phyloP scores from a whole-genome alignment of 352 stramenopile species.

The Phytophthora constricta region DNA sequence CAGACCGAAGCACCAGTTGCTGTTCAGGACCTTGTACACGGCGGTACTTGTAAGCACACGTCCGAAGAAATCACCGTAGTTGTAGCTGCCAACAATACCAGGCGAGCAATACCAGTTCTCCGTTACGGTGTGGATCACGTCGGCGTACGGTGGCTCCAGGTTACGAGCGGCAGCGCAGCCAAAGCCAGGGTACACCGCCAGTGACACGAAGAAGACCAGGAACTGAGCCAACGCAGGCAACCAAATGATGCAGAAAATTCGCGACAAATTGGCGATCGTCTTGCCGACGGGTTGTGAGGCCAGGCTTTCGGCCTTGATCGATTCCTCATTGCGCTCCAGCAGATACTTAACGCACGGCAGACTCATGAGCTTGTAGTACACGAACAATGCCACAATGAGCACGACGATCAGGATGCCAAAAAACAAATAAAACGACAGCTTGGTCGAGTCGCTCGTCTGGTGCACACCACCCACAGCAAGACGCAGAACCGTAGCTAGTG shows the following conservation, averaged over 20 bases:
- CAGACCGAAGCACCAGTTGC: slow-evolving; percentile 46
- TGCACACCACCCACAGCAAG: slow-evolving; percentile 51
- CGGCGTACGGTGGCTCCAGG: slow-evolving; percentile 33
- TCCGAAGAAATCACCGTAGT: slow-evolving; percentile 68
- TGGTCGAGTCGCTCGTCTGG: slow-evolving; percentile 41
- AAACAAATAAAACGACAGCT: slow-evolving; percentile 65
- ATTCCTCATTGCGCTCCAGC: slow-evolving; percentile 53
- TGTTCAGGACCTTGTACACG: slow-evolving; percentile 60
- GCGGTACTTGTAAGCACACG: slow-evolving; percentile 47
- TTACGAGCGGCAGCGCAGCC: slow-evolving; percentile 47
- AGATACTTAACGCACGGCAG: slow-evolving; percentile 60
- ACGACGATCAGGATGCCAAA: slow-evolving; percentile 64
- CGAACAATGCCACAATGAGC: slow-evolving; percentile 44
- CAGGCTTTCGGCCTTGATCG: slow-evolving; percentile 34
- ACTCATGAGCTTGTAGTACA: slow-evolving; percentile 46
- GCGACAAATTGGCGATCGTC: slow-evolving; percentile 48
- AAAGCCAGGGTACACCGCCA: slow-evolving; percentile 58
- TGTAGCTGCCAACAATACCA: slow-evolving; percentile 63
- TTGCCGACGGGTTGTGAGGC: slow-evolving; percentile 27
- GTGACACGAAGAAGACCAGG: slow-evolving; percentile 68
- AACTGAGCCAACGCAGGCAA: slow-evolving; percentile 57
- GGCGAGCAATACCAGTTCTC: slow-evolving; percentile 56
- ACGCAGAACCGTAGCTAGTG: slow-evolving; percentile 53
- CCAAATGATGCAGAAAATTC: slow-evolving; percentile 63
- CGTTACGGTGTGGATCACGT: slow-evolving; percentile 23